Base-by-base conservation (phyloP, 2,329 filamentous ascomycete genomes). In the Onygenales sp. region DNA sequence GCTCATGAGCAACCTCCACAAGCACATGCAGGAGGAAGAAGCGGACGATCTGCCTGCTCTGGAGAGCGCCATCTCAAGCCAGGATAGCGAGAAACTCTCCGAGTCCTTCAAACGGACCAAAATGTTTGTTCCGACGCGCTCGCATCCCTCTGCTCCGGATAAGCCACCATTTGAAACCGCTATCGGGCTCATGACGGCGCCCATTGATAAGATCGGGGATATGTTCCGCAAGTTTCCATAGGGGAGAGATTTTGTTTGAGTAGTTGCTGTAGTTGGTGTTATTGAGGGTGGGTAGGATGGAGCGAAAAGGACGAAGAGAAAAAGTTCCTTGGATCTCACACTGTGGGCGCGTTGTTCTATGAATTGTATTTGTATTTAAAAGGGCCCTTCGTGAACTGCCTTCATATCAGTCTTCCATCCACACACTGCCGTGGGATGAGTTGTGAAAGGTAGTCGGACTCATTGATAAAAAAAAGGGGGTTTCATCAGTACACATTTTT, bases 101-200 rank as follows among this genome's bases (percentile, higher is more conserved):
- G 66, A 59, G 10, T 73, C 67, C 33, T 81, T 81, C 57, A 66
- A 60, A 5, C 67, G 72, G 1, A 81, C 76, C 3, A 81, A 80
- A 64, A 64, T 66, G 38, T 76, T 81, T 60, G 71, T 75, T 2
- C 78, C 78, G 2, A 63, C 74, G 1, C 70, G 75, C 14, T 74
- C 72, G 43, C 77, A 80, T 60, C 76, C 76, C 0, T 65, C 60
- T 8, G 72, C 74, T 2, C 75, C 73, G 0, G 72, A 78, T 55
- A 71, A 73, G 43, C 78, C 78, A 7, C 76, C 76, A 0, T 81
- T 81, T 55, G 78, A 82, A 69, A 78, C 74, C 0, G 77, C 72
- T 0, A 73, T 72, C 55, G 79, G 78, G 0, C 59, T 83, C n/a
- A 54, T 83, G 65, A 66, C 76, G 0, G 78, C 79, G 6, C 80